A percentile compares a stretch with the other conserved stretches of the same genome.
These are phyloP conservation scores for Fusarium hostae DNA, from an alignment of 2,329 filamentous ascomycete genomes.

Conservation along the genomic window DNA sequence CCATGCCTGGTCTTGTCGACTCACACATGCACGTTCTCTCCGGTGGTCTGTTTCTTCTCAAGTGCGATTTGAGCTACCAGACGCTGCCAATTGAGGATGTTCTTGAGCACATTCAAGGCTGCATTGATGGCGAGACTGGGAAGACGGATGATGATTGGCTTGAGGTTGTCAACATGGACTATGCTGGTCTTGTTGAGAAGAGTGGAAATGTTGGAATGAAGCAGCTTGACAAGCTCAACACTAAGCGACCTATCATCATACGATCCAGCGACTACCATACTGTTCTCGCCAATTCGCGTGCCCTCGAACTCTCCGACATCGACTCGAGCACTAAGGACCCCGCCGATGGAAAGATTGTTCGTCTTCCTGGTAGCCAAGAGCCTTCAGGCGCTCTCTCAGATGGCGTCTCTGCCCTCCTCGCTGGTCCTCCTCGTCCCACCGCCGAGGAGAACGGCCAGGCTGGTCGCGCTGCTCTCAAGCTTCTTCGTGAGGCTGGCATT, in stretches of 20 bases:
- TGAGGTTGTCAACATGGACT: slow-evolving; percentile 44
- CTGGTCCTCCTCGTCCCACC: slow-evolving; percentile 33
- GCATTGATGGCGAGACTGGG: slow-evolving; percentile 36
- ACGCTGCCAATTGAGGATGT: slow-evolving; percentile 29
- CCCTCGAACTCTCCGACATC: slow-evolving; percentile 39
- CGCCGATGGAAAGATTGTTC: slow-evolving; percentile 36
- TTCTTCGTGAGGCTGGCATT: slow-evolving; percentile 43
- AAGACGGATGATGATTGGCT: slow-evolving; percentile 42
- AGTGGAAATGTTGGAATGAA: slow-evolving; percentile 36
- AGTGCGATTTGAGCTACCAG: slow-evolving; percentile 46
- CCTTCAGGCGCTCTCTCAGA: slow-evolving; percentile 43
- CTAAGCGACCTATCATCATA: slow-evolving; percentile 39
- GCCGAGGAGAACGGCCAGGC: slow-evolving; percentile 35
- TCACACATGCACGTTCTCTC: slow-evolving; percentile 44
- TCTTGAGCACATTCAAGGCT: slow-evolving; percentile 39
- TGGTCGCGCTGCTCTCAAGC: slow-evolving; percentile 41
- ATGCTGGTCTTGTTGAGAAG: slow-evolving; percentile 34
- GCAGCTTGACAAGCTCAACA: slow-evolving; percentile 37
- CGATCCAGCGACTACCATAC: slow-evolving; percentile 43
- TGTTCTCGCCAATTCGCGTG: slow-evolving; percentile 40
- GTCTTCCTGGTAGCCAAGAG: slow-evolving; percentile 42
- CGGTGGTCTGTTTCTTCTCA: slow-evolving; percentile 40
- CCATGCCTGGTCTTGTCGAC: slow-evolving; percentile 46
- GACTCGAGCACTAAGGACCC: slow-evolving; percentile 36
- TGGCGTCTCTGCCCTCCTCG: slow-evolving; percentile 30